Percentiles rank a stretch among this genome's conserved stretches.
Evolutionary conservation across 257 asterid species (phyloP).

Genomic region (Solanum dulcamara): DNA sequence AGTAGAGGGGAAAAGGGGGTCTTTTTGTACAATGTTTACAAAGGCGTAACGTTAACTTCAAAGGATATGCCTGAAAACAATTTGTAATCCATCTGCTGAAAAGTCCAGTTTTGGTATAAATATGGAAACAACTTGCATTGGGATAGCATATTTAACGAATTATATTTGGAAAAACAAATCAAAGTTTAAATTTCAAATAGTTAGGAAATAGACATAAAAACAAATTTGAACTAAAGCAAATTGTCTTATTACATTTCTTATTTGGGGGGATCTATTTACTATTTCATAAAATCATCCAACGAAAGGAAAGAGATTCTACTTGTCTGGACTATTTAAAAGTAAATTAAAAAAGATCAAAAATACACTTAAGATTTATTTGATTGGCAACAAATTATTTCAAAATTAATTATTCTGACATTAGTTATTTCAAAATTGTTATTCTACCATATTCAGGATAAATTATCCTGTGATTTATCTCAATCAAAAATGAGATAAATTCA

Average conservation of each 20-base stretch:
- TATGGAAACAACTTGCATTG: neutral
- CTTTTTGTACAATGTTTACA: neutral
- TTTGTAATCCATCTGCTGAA: neutral
- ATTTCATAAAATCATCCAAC: neutral
- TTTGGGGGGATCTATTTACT: neutral
- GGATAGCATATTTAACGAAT: neutral
- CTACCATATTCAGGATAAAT: no score
- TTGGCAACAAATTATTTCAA: no score
- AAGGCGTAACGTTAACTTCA: neutral
- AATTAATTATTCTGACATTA: no score
- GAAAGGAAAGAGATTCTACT: neutral
- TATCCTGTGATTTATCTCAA: no score
- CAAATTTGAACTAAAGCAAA: neutral
- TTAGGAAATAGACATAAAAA: neutral
- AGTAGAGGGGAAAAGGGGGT: neutral
- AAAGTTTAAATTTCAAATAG: neutral
- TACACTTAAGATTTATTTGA: no score
- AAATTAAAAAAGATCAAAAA: no score
- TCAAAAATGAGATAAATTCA: no score
- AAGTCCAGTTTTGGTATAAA: neutral
- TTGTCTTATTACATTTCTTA: neutral
- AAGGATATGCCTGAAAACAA: neutral
- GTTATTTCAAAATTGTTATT: no score
- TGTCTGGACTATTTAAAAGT: neutral
- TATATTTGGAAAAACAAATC: neutral